phyloP scores from a whole-genome alignment of 2,329 filamentous ascomycete species.

The Aspergillus melleus region DNA sequence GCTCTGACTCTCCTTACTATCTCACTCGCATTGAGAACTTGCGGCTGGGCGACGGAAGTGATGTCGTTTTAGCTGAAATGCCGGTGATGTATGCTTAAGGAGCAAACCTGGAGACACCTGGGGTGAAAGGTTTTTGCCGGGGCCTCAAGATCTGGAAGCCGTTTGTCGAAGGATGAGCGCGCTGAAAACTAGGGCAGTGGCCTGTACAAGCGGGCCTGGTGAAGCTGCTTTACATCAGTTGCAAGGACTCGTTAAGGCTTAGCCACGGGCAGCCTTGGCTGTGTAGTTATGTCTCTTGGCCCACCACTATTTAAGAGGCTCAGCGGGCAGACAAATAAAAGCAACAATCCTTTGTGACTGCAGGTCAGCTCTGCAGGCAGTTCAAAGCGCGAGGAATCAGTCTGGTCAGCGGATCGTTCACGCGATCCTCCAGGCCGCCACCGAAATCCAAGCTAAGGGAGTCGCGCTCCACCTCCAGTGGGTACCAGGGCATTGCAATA shows the following conservation, averaged over 20 bases:
- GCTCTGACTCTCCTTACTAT: neutral
- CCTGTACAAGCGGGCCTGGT: slow-evolving; percentile 11
- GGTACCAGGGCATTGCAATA: too few relatives aligned
- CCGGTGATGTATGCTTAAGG: slow-evolving; percentile 1
- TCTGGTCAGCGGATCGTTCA: too few relatives aligned
- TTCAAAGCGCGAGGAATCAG: too few relatives aligned
- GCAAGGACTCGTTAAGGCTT: slow-evolving; percentile 6
- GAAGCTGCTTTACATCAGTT: slow-evolving; percentile 9
- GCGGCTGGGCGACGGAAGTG: neutral
- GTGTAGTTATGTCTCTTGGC: slow-evolving; percentile 8
- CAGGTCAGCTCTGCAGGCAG: too few relatives aligned
- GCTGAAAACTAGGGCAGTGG: slow-evolving; percentile 13
- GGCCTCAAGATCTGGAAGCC: slow-evolving; percentile 12
- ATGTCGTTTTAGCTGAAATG: slow-evolving; percentile 1
- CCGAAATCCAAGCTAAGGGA: too few relatives aligned
- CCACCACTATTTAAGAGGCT: too few relatives aligned
- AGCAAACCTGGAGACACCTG: slow-evolving; percentile 3
- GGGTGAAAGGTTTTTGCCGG: slow-evolving; percentile 2
- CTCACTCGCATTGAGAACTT: slow-evolving; percentile 1
- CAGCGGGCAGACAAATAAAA: too few relatives aligned
- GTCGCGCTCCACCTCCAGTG: too few relatives aligned
- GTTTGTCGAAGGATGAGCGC: slow-evolving; percentile 5
- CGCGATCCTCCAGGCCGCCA: too few relatives aligned
- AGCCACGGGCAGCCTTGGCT: slow-evolving; percentile 11
- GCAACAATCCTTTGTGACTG: too few relatives aligned